Evolutionary conservation across 306 rosid genomes (phyloP), one percentile per base, ranked within the genome.

Genomic region (Prunus mume): DNA sequence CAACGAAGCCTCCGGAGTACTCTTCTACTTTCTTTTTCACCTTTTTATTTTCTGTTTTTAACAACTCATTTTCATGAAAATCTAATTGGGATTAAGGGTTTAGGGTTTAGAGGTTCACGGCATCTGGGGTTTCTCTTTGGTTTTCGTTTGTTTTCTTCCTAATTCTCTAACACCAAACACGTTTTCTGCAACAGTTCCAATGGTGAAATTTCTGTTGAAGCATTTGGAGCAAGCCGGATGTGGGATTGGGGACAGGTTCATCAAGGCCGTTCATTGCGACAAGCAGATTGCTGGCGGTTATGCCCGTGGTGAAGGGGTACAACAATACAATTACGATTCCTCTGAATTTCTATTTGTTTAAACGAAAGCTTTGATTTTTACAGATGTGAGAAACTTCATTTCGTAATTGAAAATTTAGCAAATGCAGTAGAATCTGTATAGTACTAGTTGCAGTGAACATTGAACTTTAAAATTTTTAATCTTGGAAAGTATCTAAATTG

Each of bases 161-260:
- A 65, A 13, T 46, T 50, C 11, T 17, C 50, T 38, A 58, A 38
- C 19, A 12, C 34, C 45, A 43, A 80, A 25, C 41, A 25, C 14
- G 41, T 68, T 72, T 51, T 75, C 12, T 70, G 32, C 68, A 22
- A 43, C 84, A 87, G 93, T 83, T 88, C 96, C 98, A 20, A 81
- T 66, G 78, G 93, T 87, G 86, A 91, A 76, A 56, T 90, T 90
- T 79, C 81, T 93, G 77, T 77, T 82, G 84, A 92, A 88, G 77
- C 84, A 81, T 58, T 76, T 91, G 82, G 91, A 84, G 82, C 86
- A 90, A 87, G 80, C 93, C 73, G 98, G 97, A 69, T 93, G 98
- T 75, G 71, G 54, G 3, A 72, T 91, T 27, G 85, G 86, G 15
- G 87, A 91, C 41, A 83, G 75, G 75, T 91, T 90, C 78, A 67